Evolutionary conservation across 257 asterid genomes (phyloP).

Genomic region (Solanum infundibuliforme): DNA sequence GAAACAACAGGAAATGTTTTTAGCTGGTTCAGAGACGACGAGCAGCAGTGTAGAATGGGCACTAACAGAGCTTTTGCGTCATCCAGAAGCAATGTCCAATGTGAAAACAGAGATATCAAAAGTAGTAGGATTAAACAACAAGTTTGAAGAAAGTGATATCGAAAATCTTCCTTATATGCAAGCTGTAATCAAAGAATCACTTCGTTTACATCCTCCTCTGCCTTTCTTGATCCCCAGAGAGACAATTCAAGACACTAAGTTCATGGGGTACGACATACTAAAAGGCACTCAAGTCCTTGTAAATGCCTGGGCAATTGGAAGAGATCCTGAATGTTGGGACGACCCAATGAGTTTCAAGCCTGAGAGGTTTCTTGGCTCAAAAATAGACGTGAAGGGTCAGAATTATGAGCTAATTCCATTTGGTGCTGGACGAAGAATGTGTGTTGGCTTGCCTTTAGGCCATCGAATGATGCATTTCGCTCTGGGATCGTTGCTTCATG

Average conservation of each 20-base stretch:
- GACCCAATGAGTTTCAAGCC: background rate
- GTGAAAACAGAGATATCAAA: background rate
- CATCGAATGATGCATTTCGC: background rate
- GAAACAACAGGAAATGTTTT: background rate
- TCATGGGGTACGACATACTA: background rate
- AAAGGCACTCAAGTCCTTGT: background rate
- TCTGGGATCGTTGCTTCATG: background rate
- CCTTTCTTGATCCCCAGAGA: background rate
- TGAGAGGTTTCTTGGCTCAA: background rate
- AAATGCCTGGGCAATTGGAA: background rate
- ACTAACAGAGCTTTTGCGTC: background rate
- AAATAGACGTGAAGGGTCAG: background rate
- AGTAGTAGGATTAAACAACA: background rate
- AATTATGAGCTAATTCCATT: background rate
- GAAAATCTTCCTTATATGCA: background rate
- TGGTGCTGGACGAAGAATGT: background rate
- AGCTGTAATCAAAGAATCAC: background rate
- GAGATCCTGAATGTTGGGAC: background rate
- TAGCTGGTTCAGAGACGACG: background rate
- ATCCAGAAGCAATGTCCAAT: background rate
- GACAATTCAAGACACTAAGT: background rate
- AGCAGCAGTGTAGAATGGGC: background rate
- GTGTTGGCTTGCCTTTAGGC: background rate
- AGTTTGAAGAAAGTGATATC: background rate
- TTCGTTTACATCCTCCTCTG: background rate